These are phyloP conservation scores for Fomitopsis pulvina DNA, from an alignment of 768 basidiomycete species.

Conservation along the genomic window DNA sequence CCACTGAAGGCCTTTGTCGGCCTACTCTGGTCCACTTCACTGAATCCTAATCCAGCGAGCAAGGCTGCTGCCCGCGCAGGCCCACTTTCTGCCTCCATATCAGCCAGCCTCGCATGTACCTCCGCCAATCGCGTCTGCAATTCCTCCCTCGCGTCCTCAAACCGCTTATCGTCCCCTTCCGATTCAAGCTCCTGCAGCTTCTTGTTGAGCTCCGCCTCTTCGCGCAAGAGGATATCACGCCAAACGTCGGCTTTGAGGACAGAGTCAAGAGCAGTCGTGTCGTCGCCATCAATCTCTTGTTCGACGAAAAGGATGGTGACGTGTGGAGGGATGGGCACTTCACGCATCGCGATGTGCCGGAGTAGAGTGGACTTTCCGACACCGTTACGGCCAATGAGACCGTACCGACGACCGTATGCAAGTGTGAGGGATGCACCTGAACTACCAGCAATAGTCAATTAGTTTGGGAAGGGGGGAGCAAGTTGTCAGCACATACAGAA, in stretches of 20 bases:
- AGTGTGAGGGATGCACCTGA: slow-evolving; percentile 83
- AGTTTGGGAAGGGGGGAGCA: slow-evolving; percentile 1
- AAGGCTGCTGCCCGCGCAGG: slow-evolving; percentile 90
- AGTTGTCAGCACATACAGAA: slow-evolving; percentile 47
- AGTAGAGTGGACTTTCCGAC: slow-evolving; percentile 97
- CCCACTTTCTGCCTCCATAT: slow-evolving; percentile 97
- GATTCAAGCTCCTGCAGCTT: slow-evolving; percentile 66
- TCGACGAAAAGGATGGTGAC: slow-evolving; percentile 98
- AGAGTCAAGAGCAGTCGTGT: slow-evolving; percentile 85
- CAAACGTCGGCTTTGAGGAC: slow-evolving; percentile 99
- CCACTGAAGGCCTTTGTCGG: slow-evolving; percentile 87
- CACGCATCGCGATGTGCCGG: slow-evolving; percentile 90
- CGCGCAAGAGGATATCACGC: slow-evolving; percentile 86
- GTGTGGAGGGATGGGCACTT: slow-evolving; percentile 88
- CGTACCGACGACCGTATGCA: slow-evolving; percentile 85
- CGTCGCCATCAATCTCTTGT: slow-evolving; percentile 96
- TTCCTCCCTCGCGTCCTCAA: slow-evolving; percentile 84
- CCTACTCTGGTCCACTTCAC: slow-evolving; percentile 77
- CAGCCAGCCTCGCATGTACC: slow-evolving; percentile 84
- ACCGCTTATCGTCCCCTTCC: slow-evolving; percentile 71
- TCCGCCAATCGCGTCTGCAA: slow-evolving; percentile 76
- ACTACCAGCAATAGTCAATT: slow-evolving; percentile 29
- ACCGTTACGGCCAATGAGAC: slow-evolving; percentile 72
- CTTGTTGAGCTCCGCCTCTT: slow-evolving; percentile 72
- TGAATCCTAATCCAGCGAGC: slow-evolving; percentile 90